These are phyloP conservation scores for Wickerhamiella dianesei DNA, from an alignment of 805 yeast genomes.

Conservation along the genomic window DNA sequence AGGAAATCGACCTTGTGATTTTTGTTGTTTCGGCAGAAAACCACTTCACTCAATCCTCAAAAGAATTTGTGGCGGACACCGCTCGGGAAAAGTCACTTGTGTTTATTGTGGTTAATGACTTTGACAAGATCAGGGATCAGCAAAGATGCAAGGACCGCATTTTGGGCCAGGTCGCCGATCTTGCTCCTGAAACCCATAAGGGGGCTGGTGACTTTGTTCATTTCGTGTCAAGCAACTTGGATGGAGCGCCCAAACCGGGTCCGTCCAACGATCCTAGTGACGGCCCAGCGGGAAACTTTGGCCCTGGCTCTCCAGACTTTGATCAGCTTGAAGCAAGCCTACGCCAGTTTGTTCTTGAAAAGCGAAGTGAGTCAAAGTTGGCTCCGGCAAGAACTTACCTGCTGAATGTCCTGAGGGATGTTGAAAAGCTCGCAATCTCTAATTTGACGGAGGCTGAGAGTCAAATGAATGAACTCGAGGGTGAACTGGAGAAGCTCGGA, in stretches of 20 bases:
- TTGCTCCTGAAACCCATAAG: conserved; percentile 86
- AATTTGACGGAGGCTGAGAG: conserved; percentile 46
- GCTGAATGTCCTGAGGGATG: conserved; percentile 52
- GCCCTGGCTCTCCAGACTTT: conserved; percentile 33
- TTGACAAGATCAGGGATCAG: conserved; percentile 74
- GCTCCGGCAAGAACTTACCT: conserved; percentile 88
- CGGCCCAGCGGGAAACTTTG: conserved; percentile 15
- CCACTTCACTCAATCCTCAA: conserved; percentile 86
- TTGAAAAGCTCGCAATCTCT: conserved; percentile 43
- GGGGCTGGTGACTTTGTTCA: conserved; percentile 86
- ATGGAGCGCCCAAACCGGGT: conserved; percentile 5
- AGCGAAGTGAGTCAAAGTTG: conserved; percentile 75
- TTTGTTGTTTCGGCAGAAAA: conserved; percentile 95
- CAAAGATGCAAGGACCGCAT: conserved; percentile 64
- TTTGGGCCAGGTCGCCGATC: conserved; percentile 65
- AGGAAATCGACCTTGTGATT: conserved; percentile 89
- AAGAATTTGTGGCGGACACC: conserved; percentile 82
- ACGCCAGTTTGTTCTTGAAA: conserved; percentile 75
- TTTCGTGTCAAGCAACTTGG: conserved; percentile 43
- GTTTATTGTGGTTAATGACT: conserved; percentile 86
- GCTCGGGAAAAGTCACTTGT: conserved; percentile 84
- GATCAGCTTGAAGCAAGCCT: conserved; percentile 75
- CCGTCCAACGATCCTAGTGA: conserved; percentile 19
- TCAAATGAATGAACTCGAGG: conserved; percentile 27
- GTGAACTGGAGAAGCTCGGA: conserved; percentile 40